Evolutionary conservation across 2,329 filamentous ascomycete species (phyloP).

Genomic region (Tolypocladium paradoxum): DNA sequence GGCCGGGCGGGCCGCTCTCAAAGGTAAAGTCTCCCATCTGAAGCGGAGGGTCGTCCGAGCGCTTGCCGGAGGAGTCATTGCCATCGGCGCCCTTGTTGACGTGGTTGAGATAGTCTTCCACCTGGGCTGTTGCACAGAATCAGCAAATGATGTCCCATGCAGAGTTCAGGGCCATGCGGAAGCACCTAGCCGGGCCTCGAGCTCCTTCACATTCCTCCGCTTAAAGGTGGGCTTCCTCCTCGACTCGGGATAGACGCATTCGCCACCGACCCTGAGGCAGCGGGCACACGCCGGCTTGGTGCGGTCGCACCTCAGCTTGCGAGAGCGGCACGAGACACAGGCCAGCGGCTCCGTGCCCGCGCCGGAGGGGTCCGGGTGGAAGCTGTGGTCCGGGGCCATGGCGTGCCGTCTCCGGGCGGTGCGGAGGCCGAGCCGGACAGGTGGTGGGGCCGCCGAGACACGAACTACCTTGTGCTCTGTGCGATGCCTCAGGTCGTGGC

Average conservation of each 20-base stretch:
- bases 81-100: conserved; percentile 31
- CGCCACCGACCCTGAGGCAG: conserved; percentile 61
- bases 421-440: not conserved
- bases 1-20: conserved; percentile 5
- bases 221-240: conserved; percentile 82
- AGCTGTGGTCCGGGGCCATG: not conserved
- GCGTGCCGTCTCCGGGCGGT: not conserved
- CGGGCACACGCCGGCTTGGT: conserved; percentile 68
- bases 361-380: not conserved
- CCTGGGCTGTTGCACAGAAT: conserved; percentile 49
- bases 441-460: not conserved
- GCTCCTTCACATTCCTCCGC: conserved; percentile 78
- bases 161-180: not conserved
- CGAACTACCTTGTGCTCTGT: not conserved
- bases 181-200: conserved; percentile 78
- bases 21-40: conserved; percentile 5
- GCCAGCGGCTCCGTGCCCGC: conserved; percentile 46
- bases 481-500: not conserved
- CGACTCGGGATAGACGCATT: conserved; percentile 82
- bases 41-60: conserved; percentile 2
- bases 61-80: not conserved
- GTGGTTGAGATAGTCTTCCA: conserved; percentile 67
- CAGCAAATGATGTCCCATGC: not conserved
- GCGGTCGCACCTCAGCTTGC: conserved; percentile 84
- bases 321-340: conserved; percentile 70